Percentiles rank a stretch among this genome's conserved stretches.
These are phyloP conservation scores for Histomonas meleagridis DNA, from an alignment of 208 protist genomes.

Conservation along the genomic window DNA sequence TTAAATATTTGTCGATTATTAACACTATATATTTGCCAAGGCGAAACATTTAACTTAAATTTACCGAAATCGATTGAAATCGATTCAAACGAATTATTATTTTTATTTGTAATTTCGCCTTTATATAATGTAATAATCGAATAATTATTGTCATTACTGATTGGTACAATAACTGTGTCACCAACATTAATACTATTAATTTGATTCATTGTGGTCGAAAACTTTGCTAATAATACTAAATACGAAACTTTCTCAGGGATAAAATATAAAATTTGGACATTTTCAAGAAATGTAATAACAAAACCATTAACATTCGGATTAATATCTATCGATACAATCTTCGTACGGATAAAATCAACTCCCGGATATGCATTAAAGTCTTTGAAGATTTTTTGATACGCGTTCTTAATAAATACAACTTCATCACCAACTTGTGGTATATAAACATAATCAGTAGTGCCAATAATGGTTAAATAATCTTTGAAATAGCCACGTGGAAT, in stretches of 20 bases:
- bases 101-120: background rate
- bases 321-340: no score
- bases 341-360: background rate
- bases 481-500: background rate
- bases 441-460: background rate
- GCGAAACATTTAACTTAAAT: background rate
- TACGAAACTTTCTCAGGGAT: background rate
- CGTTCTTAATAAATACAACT: background rate
- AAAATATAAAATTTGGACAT: no score
- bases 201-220: background rate
- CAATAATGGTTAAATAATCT: background rate
- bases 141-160: background rate
- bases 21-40: background rate
- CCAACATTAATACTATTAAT: background rate
- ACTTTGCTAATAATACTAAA: background rate
- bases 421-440: background rate
- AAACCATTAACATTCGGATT: background rate
- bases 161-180: background rate
- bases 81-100: background rate
- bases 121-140: background rate
- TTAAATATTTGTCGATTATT: background rate
- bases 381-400: background rate
- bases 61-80: background rate
- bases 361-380: background rate
- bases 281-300: background rate